Evolutionary conservation across 768 basidiomycete genomes (phyloP), one percentile per base, ranked within the genome.

Genomic region (Steccherinum ochraceum): DNA sequence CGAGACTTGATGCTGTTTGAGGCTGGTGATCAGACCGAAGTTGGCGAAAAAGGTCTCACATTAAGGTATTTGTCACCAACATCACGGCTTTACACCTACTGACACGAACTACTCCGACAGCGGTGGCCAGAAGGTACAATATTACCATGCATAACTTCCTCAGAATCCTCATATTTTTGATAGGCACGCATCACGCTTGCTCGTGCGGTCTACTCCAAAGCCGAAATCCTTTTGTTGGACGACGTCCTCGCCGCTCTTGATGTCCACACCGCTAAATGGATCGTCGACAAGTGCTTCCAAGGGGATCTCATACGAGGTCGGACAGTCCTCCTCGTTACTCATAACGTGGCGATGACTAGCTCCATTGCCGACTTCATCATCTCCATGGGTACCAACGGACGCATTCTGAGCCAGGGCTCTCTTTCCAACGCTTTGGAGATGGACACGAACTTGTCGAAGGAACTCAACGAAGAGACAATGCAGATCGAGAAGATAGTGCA

Each of bases 1-100:
- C 69, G 71, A 18, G 78, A 80, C 56, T 61, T 80, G 16, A 65
- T 59, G 23, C 57, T 79, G 19, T 73, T 79, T 26, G 64, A 74
- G 13, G 72, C 74, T 24, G 77, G 78, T 3, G 78, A 79, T 52
- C 48, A 69, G 52, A 79, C 78, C 5, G 78, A 80, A 52, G 75
- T 83, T 18, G 81, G 81, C n/a, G 81, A 83, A 53, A 78, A 78
- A 58, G 80, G 80, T 13, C 53, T 77, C 4, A 77, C 70, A 16
- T 53, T 72, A 20, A 71, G 66, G 58, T 74, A 68, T 13, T 72
- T 71, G 3, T 23, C 24, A 51, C 20, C 40, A 40, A 45, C 35
- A 39, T n/a, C n/a, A n/a, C 11, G 11, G n/a, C 11, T 39, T n/a
- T 4, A 46, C 42, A 4, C 18, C 12, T 18, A 44, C 12, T 39